Conservation (phyloP, 2,329 filamentous ascomycete genomes). For the Chrysoporthe puriensis region DNA sequence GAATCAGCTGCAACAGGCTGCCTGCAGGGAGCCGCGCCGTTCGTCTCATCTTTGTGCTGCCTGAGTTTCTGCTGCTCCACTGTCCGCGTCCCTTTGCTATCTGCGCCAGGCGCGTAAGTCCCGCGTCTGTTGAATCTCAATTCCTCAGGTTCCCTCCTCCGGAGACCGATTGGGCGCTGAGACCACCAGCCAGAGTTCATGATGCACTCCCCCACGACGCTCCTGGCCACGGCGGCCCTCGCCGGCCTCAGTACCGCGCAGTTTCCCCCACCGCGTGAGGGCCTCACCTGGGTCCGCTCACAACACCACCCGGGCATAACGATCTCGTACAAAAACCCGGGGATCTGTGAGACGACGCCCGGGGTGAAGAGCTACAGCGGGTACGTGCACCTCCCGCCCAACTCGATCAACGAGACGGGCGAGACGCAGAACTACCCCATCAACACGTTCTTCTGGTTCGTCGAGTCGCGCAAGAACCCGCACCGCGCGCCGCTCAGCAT, state of each 20-base stretch:
- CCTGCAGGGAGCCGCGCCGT: not conserved
- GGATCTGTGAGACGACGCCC: slow-evolving; percentile 66
- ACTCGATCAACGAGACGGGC: slow-evolving; percentile 38
- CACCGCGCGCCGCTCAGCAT: slow-evolving; percentile 27
- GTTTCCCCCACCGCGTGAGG: slow-evolving; percentile 26
- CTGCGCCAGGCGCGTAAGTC: not conserved
- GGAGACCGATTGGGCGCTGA: not conserved
- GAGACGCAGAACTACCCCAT: slow-evolving; percentile 49
- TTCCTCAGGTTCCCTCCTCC: not conserved
- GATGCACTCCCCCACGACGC: not conserved
- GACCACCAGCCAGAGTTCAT: not conserved
- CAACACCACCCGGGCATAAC: slow-evolving; percentile 62
- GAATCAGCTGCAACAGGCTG: not conserved
- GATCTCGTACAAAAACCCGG: slow-evolving; percentile 67
- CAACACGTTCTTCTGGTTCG: slow-evolving; percentile 71
- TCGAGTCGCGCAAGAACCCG: slow-evolving; percentile 51
- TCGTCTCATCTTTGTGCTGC: too few relatives aligned
- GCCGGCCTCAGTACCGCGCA: slow-evolving; percentile 20
- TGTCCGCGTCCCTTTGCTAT: not conserved
- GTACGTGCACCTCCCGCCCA: slow-evolving; percentile 60
- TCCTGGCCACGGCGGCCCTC: slow-evolving; percentile 12
- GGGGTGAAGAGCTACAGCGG: slow-evolving; percentile 67
- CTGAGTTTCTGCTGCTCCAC: too few relatives aligned
- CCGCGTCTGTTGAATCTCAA: not conserved
- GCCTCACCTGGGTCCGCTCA: slow-evolving; percentile 24